Conservation (phyloP, 139 green algal species). For the Picochlorum sp. region DNA sequence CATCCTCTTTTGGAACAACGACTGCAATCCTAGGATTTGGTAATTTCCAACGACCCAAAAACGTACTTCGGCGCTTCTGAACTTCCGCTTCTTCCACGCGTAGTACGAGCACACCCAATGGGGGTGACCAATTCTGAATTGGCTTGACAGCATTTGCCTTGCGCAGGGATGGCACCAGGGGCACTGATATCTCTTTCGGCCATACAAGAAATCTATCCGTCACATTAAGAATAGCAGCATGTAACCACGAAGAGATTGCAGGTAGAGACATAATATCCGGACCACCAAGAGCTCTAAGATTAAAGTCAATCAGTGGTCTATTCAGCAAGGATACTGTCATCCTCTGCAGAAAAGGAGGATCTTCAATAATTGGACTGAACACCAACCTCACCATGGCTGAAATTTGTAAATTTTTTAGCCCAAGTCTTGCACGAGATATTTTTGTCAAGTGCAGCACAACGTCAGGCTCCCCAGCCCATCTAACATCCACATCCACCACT, state of each 20-base stretch:
- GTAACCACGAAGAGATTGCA: conserved; percentile 19
- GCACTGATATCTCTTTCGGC: not conserved
- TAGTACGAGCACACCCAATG: conserved; percentile 18
- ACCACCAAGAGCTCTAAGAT: conserved; percentile 20
- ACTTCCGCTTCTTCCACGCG: conserved; percentile 12
- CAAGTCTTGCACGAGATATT: conserved; percentile 3
- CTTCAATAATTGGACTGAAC: conserved; percentile 20
- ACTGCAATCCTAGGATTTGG: conserved; percentile 11
- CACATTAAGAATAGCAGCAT: conserved; percentile 8
- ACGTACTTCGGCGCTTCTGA: conserved; percentile 13
- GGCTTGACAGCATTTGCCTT: conserved; percentile 3
- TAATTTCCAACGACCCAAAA: conserved; percentile 17
- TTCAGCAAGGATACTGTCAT: conserved; percentile 13
- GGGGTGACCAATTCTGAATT: not conserved
- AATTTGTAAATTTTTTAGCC: conserved; percentile 11
- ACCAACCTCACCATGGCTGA: conserved; percentile 15
- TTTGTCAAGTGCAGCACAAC: conserved; percentile 17
- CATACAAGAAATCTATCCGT: conserved; percentile 1
- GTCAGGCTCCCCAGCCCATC: conserved; percentile 25
- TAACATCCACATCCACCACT: conserved; percentile 24
- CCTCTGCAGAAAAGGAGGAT: conserved; percentile 25
- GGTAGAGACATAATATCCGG: conserved; percentile 26
- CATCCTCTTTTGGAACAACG: conserved; percentile 1
- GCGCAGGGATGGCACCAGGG: not conserved
- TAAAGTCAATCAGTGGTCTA: conserved; percentile 25